These are phyloP conservation scores for Penicillium hordei DNA, from an alignment of 2,329 filamentous ascomycete genomes.

Conservation along the genomic window DNA sequence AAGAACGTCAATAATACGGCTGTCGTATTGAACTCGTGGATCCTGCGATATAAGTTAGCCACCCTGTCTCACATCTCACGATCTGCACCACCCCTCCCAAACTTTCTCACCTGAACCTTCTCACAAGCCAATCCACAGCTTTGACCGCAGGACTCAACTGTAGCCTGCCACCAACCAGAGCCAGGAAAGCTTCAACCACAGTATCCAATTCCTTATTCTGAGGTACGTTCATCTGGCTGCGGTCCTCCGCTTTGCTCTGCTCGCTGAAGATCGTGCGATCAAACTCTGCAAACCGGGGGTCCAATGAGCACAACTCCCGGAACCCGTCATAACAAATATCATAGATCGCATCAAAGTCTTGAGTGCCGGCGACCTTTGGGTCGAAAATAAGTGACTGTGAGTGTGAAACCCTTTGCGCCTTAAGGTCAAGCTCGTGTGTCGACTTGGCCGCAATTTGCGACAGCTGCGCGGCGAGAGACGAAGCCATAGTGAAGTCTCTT, in stretches of 20 bases:
- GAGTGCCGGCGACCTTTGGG: conserved; percentile 74
- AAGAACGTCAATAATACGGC: conserved; percentile 80
- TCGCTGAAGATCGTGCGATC: conserved; percentile 82
- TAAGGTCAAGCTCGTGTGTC: conserved; percentile 86
- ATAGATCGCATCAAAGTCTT: conserved; percentile 88
- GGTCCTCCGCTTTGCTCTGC: conserved; percentile 85
- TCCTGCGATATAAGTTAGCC: conserved; percentile 51
- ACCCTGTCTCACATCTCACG: conserved; percentile 19
- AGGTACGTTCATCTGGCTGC: conserved; percentile 74
- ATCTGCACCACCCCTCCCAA: neutral
- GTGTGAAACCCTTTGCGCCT: conserved; percentile 87
- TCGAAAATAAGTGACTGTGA: conserved; percentile 96
- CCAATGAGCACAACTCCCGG: conserved; percentile 84
- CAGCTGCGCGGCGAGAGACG: conserved; percentile 88
- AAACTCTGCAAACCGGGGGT: conserved; percentile 74
- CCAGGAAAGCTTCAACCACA: conserved; percentile 78
- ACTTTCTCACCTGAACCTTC: conserved; percentile 72
- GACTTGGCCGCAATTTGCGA: conserved; percentile 87
- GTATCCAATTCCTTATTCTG: conserved; percentile 81
- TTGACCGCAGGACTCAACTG: conserved; percentile 85
- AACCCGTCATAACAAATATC: conserved; percentile 86
- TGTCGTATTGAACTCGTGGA: conserved; percentile 86
- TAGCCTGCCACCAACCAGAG: conserved; percentile 71
- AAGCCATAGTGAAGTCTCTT: conserved; percentile 61
- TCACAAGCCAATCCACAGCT: conserved; percentile 89